Percentiles rank a stretch among this genome's conserved stretches.
phyloP scores from a whole-genome alignment of 768 basidiomycete genomes.

The Trametes punicea region DNA sequence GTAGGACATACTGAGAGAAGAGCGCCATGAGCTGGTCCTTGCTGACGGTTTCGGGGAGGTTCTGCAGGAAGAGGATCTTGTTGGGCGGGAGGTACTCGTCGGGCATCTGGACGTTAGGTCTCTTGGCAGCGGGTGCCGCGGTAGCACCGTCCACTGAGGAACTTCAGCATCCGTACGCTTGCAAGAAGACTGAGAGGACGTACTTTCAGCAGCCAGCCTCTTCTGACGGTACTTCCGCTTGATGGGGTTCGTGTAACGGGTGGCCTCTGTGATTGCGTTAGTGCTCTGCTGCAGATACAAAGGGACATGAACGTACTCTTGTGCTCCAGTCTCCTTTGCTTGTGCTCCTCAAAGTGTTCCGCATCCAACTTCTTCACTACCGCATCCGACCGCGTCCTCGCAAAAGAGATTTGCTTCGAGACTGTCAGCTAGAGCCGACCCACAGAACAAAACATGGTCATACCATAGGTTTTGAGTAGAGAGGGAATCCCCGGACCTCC shows the following conservation, averaged over 20 bases:
- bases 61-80: conserved; percentile 98
- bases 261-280: conserved; percentile 50
- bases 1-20: conserved; percentile 76
- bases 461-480: conserved; percentile 97
- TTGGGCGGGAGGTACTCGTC: conserved; percentile 99
- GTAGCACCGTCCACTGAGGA: conserved; percentile 64
- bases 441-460: conserved; percentile 17
- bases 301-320: conserved; percentile 64
- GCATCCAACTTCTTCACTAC: conserved; percentile 76
- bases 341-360: conserved; percentile 70
- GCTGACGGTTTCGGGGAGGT: conserved; percentile 88
- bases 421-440: not conserved
- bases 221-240: conserved; percentile 84
- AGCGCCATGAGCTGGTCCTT: conserved; percentile 89
- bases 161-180: not conserved
- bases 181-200: conserved; percentile 19
- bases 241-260: conserved; percentile 86
- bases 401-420: conserved; percentile 92
- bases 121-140: conserved; percentile 63
- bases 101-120: conserved; percentile 92
- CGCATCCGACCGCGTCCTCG: conserved; percentile 83
- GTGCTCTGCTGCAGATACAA: not conserved
- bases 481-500: conserved; percentile 90
- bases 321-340: conserved; percentile 66
- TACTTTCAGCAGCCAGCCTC: conserved; percentile 77